A percentile compares a stretch with the other conserved stretches of the same genome.
These are phyloP conservation scores for Trametopsis cervina DNA, from an alignment of 768 basidiomycete species.

Conservation along the genomic window DNA sequence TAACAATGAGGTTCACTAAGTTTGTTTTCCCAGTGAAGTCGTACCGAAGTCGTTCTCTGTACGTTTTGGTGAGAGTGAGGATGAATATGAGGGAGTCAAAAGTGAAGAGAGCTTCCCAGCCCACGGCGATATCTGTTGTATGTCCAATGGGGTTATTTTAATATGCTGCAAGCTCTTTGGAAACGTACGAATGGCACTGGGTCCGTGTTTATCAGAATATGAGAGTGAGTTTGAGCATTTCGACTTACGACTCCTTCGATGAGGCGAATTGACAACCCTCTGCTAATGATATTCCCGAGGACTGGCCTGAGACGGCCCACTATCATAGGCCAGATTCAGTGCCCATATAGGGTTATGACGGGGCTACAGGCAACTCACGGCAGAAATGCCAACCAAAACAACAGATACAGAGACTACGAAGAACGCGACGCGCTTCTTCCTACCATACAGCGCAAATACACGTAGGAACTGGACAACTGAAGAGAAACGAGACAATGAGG, in stretches of 20 bases:
- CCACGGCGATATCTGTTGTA: constrained; percentile 22
- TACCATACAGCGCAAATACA: constrained; percentile 43
- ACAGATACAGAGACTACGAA: constrained; percentile 29
- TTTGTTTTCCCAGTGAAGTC: constrained; percentile 14
- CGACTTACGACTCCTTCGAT: constrained; percentile 20
- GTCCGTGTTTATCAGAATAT: too few relatives aligned
- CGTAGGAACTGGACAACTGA: constrained; percentile 38
- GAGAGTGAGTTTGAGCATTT: too few relatives aligned
- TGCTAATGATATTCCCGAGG: constrained; percentile 8
- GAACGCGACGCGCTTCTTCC: constrained; percentile 30
- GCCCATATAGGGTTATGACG: too few relatives aligned
- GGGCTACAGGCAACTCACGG: neutral
- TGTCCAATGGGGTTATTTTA: neutral
- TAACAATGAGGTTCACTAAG: constrained; percentile 35
- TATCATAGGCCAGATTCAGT: constrained; percentile 19
- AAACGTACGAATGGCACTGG: too few relatives aligned
- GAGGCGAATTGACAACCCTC: constrained; percentile 18
- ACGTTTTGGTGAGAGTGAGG: constrained; percentile 41
- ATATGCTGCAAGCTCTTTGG: too few relatives aligned
- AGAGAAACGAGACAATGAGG: too few relatives aligned
- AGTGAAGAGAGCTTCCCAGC: constrained; percentile 48
- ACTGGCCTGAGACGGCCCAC: constrained; percentile 39
- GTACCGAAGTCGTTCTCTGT: constrained; percentile 18
- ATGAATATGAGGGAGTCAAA: constrained; percentile 45
- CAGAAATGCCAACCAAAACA: constrained; percentile 25